A percentile compares a stretch with the other conserved stretches of the same genome.
Evolutionary conservation across 176 grass and related monocot genomes (phyloP).

Genomic region (Pharus latifolius): DNA sequence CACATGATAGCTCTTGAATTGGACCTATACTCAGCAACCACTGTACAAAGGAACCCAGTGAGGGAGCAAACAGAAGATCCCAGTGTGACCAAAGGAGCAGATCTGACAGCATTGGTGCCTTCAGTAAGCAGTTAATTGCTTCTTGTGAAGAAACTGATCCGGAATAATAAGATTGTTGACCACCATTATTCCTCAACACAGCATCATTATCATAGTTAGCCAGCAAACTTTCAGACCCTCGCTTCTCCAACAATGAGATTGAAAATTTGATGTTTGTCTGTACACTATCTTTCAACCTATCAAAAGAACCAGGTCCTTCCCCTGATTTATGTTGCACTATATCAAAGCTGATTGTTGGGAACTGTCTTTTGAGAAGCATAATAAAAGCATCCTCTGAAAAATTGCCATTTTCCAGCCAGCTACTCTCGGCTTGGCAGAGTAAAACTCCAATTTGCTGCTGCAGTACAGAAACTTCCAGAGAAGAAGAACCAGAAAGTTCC

Average conservation of each 20-base stretch:
- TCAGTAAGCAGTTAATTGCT: constrained; percentile 59
- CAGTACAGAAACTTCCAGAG: constrained; percentile 40
- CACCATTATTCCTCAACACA: constrained; percentile 1
- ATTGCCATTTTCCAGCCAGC: constrained; percentile 29
- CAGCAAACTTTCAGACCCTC: constrained; percentile 31
- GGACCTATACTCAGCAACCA: constrained; percentile 61
- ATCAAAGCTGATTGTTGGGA: constrained; percentile 63
- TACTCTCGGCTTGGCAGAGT: constrained; percentile 48
- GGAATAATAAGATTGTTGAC: constrained; percentile 35
- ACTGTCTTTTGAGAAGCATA: constrained; percentile 70
- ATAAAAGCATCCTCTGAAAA: constrained; percentile 42
- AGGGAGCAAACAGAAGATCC: constrained; percentile 73
- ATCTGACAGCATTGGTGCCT: constrained; percentile 94
- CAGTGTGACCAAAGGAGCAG: constrained; percentile 81
- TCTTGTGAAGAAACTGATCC: constrained; percentile 43
- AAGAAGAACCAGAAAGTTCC: constrained; percentile 19
- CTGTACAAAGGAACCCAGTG: constrained; percentile 67
- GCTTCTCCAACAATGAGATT: constrained; percentile 65
- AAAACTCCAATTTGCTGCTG: constrained; percentile 58
- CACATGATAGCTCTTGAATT: constrained; percentile 61
- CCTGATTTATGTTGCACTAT: constrained; percentile 29
- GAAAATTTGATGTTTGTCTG: constrained; percentile 56
- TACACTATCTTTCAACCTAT: constrained; percentile 33
- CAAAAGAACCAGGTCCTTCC: constrained; percentile 12
- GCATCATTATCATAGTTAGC: constrained; percentile 5